Evolutionary conservation across 2,329 filamentous ascomycete genomes (phyloP).

Genomic region (Fusarium luffae): DNA sequence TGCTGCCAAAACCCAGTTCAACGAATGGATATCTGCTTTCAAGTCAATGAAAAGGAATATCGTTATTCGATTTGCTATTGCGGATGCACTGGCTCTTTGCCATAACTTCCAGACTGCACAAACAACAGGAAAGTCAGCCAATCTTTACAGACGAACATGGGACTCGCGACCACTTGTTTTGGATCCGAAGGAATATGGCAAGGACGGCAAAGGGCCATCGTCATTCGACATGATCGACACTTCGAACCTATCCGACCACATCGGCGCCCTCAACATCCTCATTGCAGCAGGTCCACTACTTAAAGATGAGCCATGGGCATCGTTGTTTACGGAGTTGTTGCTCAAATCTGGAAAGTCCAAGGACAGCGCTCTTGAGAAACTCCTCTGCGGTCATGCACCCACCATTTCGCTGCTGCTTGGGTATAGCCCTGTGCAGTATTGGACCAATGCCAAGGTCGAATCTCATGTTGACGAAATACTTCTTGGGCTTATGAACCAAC

Average conservation of each 20-base stretch:
- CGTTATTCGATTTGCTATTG: slow-evolving; percentile 58
- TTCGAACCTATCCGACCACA: slow-evolving; percentile 55
- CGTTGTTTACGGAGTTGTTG: slow-evolving; percentile 61
- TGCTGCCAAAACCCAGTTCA: slow-evolving; percentile 59
- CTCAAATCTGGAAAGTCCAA: slow-evolving; percentile 45
- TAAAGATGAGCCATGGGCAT: slow-evolving; percentile 55
- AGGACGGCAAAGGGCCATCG: slow-evolving; percentile 49
- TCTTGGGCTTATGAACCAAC: slow-evolving; percentile 35
- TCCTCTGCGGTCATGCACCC: slow-evolving; percentile 60
- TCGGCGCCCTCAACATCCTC: slow-evolving; percentile 53
- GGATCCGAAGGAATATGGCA: slow-evolving; percentile 55
- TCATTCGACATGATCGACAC: slow-evolving; percentile 69
- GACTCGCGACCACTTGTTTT: slow-evolving; percentile 55
- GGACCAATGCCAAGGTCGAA: slow-evolving; percentile 59
- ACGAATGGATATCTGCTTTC: slow-evolving; percentile 58
- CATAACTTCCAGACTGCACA: slow-evolving; percentile 60
- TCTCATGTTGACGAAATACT: slow-evolving; percentile 56
- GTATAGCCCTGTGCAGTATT: slow-evolving; percentile 60
- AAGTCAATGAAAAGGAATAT: slow-evolving; percentile 46
- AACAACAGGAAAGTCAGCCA: slow-evolving; percentile 48
- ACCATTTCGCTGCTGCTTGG: slow-evolving; percentile 64
- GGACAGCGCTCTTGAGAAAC: slow-evolving; percentile 49
- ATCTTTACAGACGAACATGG: slow-evolving; percentile 57
- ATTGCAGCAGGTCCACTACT: slow-evolving; percentile 61
- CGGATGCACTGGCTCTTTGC: slow-evolving; percentile 63